Evolutionary conservation across 73 alveolate genomes (phyloP).

Genomic region (Durusdinium trenchii): DNA sequence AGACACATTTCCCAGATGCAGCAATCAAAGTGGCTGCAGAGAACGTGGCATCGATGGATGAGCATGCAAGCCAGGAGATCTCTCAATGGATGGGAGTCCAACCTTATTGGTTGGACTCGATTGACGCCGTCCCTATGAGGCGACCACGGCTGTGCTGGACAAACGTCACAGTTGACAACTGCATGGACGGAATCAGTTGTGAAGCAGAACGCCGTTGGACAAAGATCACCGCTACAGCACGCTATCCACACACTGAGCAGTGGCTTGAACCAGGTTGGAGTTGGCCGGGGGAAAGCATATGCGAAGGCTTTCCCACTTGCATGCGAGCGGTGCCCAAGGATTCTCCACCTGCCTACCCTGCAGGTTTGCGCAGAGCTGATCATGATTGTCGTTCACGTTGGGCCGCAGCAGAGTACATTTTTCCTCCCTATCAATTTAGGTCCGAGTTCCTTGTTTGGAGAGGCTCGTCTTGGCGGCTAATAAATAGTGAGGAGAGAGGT

Average conservation of each 20-base stretch:
- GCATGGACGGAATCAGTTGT: background rate
- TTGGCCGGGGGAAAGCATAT: background rate
- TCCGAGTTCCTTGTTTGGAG: background rate
- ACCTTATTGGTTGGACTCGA: background rate
- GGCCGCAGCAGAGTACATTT: background rate
- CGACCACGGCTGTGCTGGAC: constrained; percentile 39
- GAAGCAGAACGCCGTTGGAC: background rate
- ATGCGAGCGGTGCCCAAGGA: background rate
- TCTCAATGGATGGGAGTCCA: background rate
- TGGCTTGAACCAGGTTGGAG: background rate
- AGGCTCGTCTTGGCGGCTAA: background rate
- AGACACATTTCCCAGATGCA: background rate
- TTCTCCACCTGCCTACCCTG: background rate
- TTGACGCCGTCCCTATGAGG: background rate
- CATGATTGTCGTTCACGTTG: background rate
- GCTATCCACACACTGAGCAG: background rate
- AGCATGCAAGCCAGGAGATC: background rate
- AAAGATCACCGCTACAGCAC: background rate
- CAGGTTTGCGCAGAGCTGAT: background rate
- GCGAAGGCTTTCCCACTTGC: background rate
- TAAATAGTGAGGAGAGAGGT: background rate
- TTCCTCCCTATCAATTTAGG: constrained; percentile 14
- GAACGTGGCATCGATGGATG: constrained; percentile 13
- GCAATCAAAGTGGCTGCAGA: background rate
- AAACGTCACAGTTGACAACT: background rate